Evolutionary conservation across 352 stramenopile species (phyloP).

Genomic region (Phytophthora melonis): DNA sequence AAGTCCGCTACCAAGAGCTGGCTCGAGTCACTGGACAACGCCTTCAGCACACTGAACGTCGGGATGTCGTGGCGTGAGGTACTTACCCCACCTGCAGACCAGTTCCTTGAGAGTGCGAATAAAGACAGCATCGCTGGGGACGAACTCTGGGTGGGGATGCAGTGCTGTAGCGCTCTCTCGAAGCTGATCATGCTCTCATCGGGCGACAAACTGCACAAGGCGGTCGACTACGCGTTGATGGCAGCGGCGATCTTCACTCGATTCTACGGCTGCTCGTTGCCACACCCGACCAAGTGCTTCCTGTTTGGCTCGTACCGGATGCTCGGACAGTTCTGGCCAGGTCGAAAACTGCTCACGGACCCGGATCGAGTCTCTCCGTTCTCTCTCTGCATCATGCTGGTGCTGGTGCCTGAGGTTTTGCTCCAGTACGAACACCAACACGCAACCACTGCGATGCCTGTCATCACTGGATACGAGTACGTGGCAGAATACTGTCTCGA

Average conservation of each 20-base stretch:
- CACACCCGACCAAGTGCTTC: constrained; percentile 65
- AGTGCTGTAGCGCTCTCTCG: constrained; percentile 58
- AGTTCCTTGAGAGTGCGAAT: constrained; percentile 30
- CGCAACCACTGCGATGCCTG: constrained; percentile 56
- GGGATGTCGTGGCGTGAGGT: constrained; percentile 60
- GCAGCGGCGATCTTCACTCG: constrained; percentile 62
- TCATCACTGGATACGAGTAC: constrained; percentile 68
- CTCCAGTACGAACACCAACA: constrained; percentile 63
- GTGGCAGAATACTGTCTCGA: constrained; percentile 52
- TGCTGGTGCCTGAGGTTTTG: constrained; percentile 58
- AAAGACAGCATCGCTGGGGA: constrained; percentile 57
- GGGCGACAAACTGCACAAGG: constrained; percentile 39
- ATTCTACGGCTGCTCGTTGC: constrained; percentile 67
- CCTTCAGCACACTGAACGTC: constrained; percentile 66
- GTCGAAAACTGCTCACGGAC: constrained; percentile 56
- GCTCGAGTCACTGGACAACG: constrained; percentile 81
- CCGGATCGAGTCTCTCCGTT: constrained; percentile 51
- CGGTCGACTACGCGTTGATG: constrained; percentile 75
- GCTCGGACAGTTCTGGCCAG: constrained; percentile 65
- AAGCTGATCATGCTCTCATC: constrained; percentile 70
- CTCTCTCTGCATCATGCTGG: constrained; percentile 46
- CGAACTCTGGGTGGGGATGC: constrained; percentile 60
- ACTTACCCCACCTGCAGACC: constrained; percentile 29
- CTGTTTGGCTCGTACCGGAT: constrained; percentile 71
- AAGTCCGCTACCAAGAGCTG: constrained; percentile 66